Conservation (phyloP, 805 yeast species). For the Grigorovia yakushimaensis region DNA sequence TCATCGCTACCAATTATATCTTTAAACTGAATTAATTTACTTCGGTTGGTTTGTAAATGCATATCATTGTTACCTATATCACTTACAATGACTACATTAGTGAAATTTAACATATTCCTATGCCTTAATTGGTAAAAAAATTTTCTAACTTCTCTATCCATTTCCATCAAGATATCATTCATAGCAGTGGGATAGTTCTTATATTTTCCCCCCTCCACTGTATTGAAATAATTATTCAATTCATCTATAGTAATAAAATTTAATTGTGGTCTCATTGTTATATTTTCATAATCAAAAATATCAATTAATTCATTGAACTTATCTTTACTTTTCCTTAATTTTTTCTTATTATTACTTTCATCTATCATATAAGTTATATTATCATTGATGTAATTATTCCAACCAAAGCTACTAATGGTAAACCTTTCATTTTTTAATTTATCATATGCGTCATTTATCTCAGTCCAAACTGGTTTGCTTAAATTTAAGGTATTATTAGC, state of each 20-base stretch:
- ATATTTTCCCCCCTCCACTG: conserved; percentile 47
- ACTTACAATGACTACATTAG: conserved; percentile 69
- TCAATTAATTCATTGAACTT: conserved; percentile 50
- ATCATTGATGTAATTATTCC: not conserved
- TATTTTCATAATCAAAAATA: conserved; percentile 52
- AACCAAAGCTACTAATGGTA: not conserved
- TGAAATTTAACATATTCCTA: conserved; percentile 53
- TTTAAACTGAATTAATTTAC: not conserved
- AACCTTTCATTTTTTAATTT: not conserved
- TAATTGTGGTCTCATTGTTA: conserved; percentile 59
- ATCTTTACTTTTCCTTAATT: conserved; percentile 16
- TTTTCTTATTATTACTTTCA: not conserved
- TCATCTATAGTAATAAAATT: conserved; percentile 72
- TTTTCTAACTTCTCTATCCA: conserved; percentile 53
- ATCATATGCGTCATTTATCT: conserved; percentile 1
- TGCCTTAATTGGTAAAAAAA: conserved; percentile 38
- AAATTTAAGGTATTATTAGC: not conserved
- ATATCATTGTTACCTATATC: conserved; percentile 93
- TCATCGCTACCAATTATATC: not conserved
- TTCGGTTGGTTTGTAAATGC: conserved; percentile 18
- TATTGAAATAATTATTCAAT: conserved; percentile 61
- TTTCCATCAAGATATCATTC: conserved; percentile 33
- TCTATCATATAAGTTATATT: not conserved
- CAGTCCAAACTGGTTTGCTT: conserved; percentile 2
- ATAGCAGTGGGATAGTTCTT: conserved; percentile 29